Base-by-base conservation (phyloP, 78 protist species). In the Polysphondylium violaceum region DNA sequence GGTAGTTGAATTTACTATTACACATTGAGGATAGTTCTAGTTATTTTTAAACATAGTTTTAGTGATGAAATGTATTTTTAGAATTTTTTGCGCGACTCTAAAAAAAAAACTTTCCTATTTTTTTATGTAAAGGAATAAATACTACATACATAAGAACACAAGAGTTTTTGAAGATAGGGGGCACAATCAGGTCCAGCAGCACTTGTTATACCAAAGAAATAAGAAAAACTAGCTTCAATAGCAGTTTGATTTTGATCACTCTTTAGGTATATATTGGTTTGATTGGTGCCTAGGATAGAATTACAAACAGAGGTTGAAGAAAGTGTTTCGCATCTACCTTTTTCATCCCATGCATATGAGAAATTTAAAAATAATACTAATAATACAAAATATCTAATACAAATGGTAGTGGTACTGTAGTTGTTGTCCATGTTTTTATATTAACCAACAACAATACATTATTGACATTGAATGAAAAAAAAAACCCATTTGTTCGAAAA, bases 301-400 rank as follows among this genome's bases (percentile, higher is more conserved):
- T 56, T n/a, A 25, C 63, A 56, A 16, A 4, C 29, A 17, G 63
- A 56, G 12, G 63, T 56, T 9, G 7, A 4, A 4, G 21, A 56
- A 4, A 56, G 63, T n/a, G 29, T 56, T 14, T 56, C 63, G 16
- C 63, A 56, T 56, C 63, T 56, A n/a, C 63, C 63, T 14, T 47
- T 47, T n/a, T n/a, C n/a, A n/a, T n/a, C n/a, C n/a, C n/a, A n/a
- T n/a, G n/a, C n/a, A n/a, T n/a, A n/a, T n/a, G n/a, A n/a, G n/a
- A n/a, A n/a, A n/a, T n/a, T n/a, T n/a, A n/a, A n/a, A n/a, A n/a
- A n/a, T n/a, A n/a, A n/a, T n/a, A n/a, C n/a, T n/a, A n/a, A n/a
- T n/a, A n/a, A n/a, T n/a, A n/a, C n/a, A n/a, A n/a, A n/a, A n/a
- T n/a, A n/a, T n/a, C n/a, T n/a, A n/a, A n/a, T n/a, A n/a, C n/a